Evolutionary conservation across 139 green algal species (phyloP), one percentile per base, ranked within the genome.

Genomic region (Chlorella sorokiniana): DNA sequence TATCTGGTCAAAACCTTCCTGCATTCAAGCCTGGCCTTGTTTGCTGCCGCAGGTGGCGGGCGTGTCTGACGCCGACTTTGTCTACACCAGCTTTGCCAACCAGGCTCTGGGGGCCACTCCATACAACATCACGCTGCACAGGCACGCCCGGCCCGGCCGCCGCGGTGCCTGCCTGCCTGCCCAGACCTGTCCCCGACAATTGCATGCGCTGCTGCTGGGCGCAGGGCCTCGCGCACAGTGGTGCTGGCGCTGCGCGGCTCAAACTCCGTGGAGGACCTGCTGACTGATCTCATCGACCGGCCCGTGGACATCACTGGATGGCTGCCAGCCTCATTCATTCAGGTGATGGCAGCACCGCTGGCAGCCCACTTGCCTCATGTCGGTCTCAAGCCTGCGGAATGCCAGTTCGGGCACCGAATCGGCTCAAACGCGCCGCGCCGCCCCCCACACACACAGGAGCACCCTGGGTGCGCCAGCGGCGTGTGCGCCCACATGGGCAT

Each of bases 271-370:
- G 78, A 73, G 8, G 56, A 67, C 52, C 25, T 76, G 27, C 48
- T 83, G 22, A 77, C 78, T 2, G 78, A 83, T 51, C 65, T 83
- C 9, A 83, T 75, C 9, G 65, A 83, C 25, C 33, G 64, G 25
- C 77, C 77, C 9, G 67, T 69, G 5, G 78, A 77, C 44, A 69
- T 83, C 65, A 41, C n/a, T 4, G 37, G 37, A 65, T 83, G 78
- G 78, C 63, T 83, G 65, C 78, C 78, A 0, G 6, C 4, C 1
- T 2, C 11, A 27, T 44, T 83, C 11, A 29, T 29, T 3, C 4
- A 83, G 78, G 78, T 71, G 35, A 2, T 45, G n/a, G 16, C 6
- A 35, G 31, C 16, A 18, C 4, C 61, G 41, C 48, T 7, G 54
- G 1, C n/a, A n/a, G n/a, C n/a, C n/a, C n/a, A n/a, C n/a, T n/a